phyloP scores from a whole-genome alignment of 306 rosid genomes.

The Geum urbanum region DNA sequence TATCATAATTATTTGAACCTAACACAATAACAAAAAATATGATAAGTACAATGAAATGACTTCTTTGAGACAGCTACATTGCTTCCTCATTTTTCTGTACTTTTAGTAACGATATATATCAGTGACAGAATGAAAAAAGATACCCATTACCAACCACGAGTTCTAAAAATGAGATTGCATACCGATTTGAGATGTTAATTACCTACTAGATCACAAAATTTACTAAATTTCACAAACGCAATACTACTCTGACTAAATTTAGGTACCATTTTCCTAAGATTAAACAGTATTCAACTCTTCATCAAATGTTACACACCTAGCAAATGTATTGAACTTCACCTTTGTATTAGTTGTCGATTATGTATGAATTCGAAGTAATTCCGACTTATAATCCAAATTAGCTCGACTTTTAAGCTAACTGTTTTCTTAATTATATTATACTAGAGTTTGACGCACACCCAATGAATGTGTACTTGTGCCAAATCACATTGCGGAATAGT shows the following conservation, averaged over 20 bases:
- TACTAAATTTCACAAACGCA: neutral
- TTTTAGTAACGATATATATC: neutral
- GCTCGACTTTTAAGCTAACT: constrained; percentile 6
- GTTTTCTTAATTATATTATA: neutral
- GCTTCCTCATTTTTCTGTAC: neutral
- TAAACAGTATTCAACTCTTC: neutral
- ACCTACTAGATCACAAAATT: neutral
- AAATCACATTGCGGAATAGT: too few relatives aligned
- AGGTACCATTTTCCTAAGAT: constrained; percentile 4
- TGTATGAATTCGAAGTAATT: constrained; percentile 7
- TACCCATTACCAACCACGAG: neutral
- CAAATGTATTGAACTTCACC: neutral
- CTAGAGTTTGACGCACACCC: too few relatives aligned
- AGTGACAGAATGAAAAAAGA: neutral
- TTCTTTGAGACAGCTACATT: too few relatives aligned
- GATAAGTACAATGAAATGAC: too few relatives aligned
- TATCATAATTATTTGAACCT: too few relatives aligned
- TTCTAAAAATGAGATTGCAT: neutral
- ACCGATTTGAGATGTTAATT: neutral
- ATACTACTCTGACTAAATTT: neutral
- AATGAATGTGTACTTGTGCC: too few relatives aligned
- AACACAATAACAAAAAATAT: too few relatives aligned
- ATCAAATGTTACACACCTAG: constrained; percentile 2
- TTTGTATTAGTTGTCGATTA: constrained; percentile 10
- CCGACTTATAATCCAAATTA: neutral